Conservation (phyloP, 2,329 filamentous ascomycete genomes). For the Aspergillus ochraceoroseus region DNA sequence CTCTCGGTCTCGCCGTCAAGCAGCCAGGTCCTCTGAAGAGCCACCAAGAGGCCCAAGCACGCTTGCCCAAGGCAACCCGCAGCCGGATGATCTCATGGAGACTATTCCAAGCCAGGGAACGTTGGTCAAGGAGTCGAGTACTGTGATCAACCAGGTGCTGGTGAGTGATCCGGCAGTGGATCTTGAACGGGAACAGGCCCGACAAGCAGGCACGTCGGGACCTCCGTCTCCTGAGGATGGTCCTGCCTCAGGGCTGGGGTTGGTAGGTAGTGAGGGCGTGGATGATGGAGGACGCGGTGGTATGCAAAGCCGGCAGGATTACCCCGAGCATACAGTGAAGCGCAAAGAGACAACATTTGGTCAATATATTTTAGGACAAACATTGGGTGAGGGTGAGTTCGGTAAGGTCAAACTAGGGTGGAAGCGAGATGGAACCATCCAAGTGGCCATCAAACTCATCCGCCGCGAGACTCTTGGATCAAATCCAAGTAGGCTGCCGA, state of each 20-base stretch:
- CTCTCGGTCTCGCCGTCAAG: constrained; percentile 45
- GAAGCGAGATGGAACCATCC: constrained; percentile 89
- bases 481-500: constrained; percentile 83
- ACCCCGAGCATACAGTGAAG: constrained; percentile 55
- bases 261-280: constrained; percentile 49
- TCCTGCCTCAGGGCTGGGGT: constrained; percentile 46
- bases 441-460: constrained; percentile 97
- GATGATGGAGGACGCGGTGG: constrained; percentile 41
- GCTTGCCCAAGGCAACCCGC: constrained; percentile 32
- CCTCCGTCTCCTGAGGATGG: constrained; percentile 45
- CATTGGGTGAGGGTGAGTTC: constrained; percentile 95
- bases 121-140: constrained; percentile 69
- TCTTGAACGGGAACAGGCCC: constrained; percentile 64
- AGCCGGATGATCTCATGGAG: constrained; percentile 46
- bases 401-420: constrained; percentile 98
- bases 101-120: constrained; percentile 55
- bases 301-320: constrained; percentile 52
- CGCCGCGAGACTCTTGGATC: constrained; percentile 82
- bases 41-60: constrained; percentile 42
- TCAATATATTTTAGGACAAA: constrained; percentile 92
- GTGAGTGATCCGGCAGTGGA: constrained; percentile 72
- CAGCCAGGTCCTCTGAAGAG: constrained; percentile 45
- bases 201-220: constrained; percentile 56
- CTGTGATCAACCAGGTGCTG: constrained; percentile 71
- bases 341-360: constrained; percentile 84